Evolutionary conservation across 202 grass and related monocot genomes (phyloP), one percentile per base, ranked within the genome.

Genomic region (Schoenoplectus triqueter): DNA sequence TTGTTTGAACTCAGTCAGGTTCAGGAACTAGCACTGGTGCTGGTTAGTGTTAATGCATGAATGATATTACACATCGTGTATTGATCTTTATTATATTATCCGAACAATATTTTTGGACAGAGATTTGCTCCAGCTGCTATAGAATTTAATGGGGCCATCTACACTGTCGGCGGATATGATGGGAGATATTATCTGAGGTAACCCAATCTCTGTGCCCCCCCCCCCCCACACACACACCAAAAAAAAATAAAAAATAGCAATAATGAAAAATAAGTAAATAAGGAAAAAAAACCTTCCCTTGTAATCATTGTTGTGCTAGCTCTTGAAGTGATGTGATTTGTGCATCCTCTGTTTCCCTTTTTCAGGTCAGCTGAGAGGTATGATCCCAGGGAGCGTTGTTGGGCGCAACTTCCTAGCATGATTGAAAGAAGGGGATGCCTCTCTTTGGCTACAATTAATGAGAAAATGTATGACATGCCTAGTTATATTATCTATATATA

Each of bases 381-480:
- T 51, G 95, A 98, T 91, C 95, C 95, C 70, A 91, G 95, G 81
- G 95, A 98, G 89, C 92, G 92, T 61, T 90, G 84, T 81, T 98
- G 95, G 95, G 64, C 80, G 19, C 81, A 83, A 68, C 82, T 95
- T 70, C 84, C 92, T 86, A 88, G 81, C 85, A 93, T 98, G 95
- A 84, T 11, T 20, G 67, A 51, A 72, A 93, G 85, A 89, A 90
- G 92, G 89, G 92, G 86, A 64, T 95, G 86, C 51, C 88, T 87
- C 42, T 90, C 92, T 0, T 73, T 91, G 57, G 82, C 84, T 69
- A 84, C 73, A 17, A 10, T 94, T 40, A 88, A 88, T 73, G 86
- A 86, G 2, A 45, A 74, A 19, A 19, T 94, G 92, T 94, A 61
- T 85, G 89, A 40, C 52, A 57, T 60, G 2, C 19, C 65, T 46